Base-by-base conservation (phyloP, 2,329 filamentous ascomycete genomes). In the Nigrospora oryzae region DNA sequence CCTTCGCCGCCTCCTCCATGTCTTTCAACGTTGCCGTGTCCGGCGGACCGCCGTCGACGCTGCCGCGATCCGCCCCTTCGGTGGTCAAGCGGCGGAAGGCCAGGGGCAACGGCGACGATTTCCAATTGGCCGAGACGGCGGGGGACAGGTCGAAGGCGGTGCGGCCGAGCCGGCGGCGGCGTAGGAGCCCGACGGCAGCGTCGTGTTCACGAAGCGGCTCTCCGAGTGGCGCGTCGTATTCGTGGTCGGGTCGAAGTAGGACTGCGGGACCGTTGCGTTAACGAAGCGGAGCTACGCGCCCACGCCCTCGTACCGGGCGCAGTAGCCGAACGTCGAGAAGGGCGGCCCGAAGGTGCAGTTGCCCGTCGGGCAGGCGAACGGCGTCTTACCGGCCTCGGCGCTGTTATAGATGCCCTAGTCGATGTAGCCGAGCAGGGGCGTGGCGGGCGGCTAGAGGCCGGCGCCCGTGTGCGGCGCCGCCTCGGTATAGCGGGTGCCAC, bases 321-420 rank as follows among this genome's bases (percentile, higher is more conserved):
- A 43, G 35, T 36, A 43, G 12, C 41, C 41, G 4, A 43, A 35
- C 10, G 41, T 43, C 3, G 41, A 43, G 41, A 31, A 43, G 6
- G 8, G 6, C 11, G 32, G 14, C 3, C 38, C 41, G 10, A 43
- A 43, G 16, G 41, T 43, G 16, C 41, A 43, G 14, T 43, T 43
- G 14, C 41, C 41, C 4, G 35, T 38, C 10, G 19, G 8, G n/a
- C 41, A 43, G 11, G 28, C 36, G 3, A 37, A 16, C 23, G 41
- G 41, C n/a, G 41, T 43, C 23, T 43, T 43, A 10, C 5, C 23
- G 41, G 38, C 30, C 14, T 36, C 34, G 5, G 14, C 15, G 12
- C 33, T 33, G n/a, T 38, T 43, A n/a, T 43, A 43, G 11, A 43
- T 33, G 2, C 41, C 35, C 14, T 43, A 35, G 13, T 38, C 23